Evolutionary conservation across 305 asterid genomes (phyloP).

Genomic region (Caryopteris hybrid): DNA sequence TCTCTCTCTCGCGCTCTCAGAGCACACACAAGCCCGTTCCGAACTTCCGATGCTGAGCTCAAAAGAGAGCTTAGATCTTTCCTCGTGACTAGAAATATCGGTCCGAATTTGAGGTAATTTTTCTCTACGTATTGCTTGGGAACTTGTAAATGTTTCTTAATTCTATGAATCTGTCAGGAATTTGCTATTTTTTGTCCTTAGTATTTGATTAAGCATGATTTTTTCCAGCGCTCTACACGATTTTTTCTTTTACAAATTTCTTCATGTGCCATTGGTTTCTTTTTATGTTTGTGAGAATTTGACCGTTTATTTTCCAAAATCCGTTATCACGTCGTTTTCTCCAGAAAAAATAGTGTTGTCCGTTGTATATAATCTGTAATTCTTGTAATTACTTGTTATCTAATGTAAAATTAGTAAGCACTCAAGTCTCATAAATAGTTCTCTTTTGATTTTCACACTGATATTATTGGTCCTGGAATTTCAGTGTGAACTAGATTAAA

Average conservation of each 20-base stretch:
- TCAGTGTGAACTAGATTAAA: not conserved
- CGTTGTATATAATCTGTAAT: not conserved
- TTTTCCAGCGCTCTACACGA: not conserved
- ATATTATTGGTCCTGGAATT: not conserved
- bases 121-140: not conserved
- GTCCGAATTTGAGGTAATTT: constrained; percentile 1
- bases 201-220: constrained; percentile 4
- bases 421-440: not conserved
- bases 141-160: not conserved
- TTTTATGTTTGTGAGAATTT: not conserved
- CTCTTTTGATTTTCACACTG: not conserved
- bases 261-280: not conserved
- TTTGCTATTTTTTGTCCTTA: not conserved
- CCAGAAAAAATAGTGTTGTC: not conserved
- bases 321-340: not conserved
- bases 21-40: not conserved
- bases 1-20: too few species aligned
- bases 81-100: not conserved
- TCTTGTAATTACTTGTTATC: not conserved
- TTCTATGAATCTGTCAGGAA: not conserved
- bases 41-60: constrained; percentile 6
- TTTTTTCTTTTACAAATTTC: not conserved
- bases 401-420: not conserved
- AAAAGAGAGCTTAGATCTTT: not conserved
- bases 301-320: not conserved